Base-by-base conservation (phyloP, 805 yeast species). In the Candida verbasci region DNA sequence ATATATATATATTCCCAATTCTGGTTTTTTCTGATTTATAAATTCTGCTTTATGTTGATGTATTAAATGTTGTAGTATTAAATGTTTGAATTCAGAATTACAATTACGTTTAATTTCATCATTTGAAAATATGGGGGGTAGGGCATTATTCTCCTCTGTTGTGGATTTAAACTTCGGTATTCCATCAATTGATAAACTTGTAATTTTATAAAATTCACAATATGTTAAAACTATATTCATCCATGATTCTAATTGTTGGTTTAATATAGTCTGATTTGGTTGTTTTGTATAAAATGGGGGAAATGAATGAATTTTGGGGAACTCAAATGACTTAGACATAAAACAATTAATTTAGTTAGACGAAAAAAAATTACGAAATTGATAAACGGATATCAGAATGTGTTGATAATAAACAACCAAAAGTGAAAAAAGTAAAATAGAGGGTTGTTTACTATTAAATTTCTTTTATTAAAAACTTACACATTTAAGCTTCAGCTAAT, bases 401-500 rank as follows among this genome's bases (percentile, higher is more conserved):
- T n/a, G n/a, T n/a, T n/a, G n/a, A n/a, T n/a, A n/a, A n/a, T n/a
- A n/a, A n/a, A n/a, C n/a, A n/a, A n/a, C n/a, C n/a, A n/a, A n/a
- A n/a, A n/a, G n/a, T n/a, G n/a, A n/a, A n/a, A n/a, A n/a, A n/a
- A n/a, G n/a, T n/a, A n/a, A n/a, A n/a, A n/a, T n/a, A n/a, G n/a
- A n/a, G n/a, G n/a, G n/a, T n/a, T n/a, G n/a, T n/a, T n/a, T n/a
- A n/a, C n/a, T n/a, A n/a, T n/a, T n/a, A n/a, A n/a, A n/a, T n/a
- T n/a, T n/a, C n/a, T n/a, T n/a, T n/a, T n/a, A n/a, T n/a, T n/a
- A n/a, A n/a, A n/a, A n/a, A n/a, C n/a, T n/a, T n/a, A n/a, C n/a
- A n/a, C n/a, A 30, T 56, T 86, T 89, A 93, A 70, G 96, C 98
- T 80, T 93, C 98, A 75, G 95, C 97, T 80, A 94, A 70, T 70